Percentiles rank a stretch among this genome's conserved stretches.
phyloP scores from a whole-genome alignment of 2,329 filamentous ascomycete genomes.

The Fusarium austroafricanum region DNA sequence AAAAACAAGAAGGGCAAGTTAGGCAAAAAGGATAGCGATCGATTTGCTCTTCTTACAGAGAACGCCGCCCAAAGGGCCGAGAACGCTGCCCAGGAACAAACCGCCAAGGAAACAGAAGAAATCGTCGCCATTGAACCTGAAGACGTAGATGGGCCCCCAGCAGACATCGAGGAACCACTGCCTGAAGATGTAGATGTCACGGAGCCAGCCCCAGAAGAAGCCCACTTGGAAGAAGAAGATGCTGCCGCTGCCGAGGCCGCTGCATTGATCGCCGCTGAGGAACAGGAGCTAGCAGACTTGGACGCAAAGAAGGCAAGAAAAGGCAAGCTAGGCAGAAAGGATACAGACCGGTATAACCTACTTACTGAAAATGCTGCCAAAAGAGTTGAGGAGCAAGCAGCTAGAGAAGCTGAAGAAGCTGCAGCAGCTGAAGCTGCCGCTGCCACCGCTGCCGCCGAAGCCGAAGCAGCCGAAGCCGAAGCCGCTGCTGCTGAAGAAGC shows the following conservation, averaged over 20 bases:
- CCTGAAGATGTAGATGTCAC: conserved; percentile 28
- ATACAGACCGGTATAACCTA: conserved; percentile 57
- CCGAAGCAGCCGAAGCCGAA: conserved; percentile 31
- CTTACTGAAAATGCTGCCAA: conserved; percentile 51
- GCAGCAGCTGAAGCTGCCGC: conserved; percentile 29
- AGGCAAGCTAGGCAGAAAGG: conserved; percentile 58
- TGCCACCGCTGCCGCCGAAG: no score
- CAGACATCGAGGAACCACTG: conserved; percentile 21
- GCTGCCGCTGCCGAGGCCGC: conserved; percentile 36
- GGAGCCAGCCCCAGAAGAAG: conserved; percentile 29
- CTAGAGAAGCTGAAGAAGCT: conserved; percentile 27
- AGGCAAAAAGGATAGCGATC: conserved; percentile 39
- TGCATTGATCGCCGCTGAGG: conserved; percentile 44
- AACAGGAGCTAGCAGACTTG: conserved; percentile 55
- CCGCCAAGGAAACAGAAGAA: conserved; percentile 29
- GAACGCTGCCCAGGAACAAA: conserved; percentile 36
- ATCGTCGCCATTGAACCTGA: conserved; percentile 32
- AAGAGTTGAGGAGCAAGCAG: conserved; percentile 51
- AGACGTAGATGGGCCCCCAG: conserved; percentile 21
- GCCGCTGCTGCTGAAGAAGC: conserved; percentile 23
- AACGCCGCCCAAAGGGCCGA: conserved; percentile 30
- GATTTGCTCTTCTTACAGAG: conserved; percentile 36
- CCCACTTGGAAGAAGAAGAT: conserved; percentile 40
- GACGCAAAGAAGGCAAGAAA: conserved; percentile 64
- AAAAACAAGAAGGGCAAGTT: conserved; percentile 39